Conservation (phyloP, 306 rosid species). For the Rosa chinensis region DNA sequence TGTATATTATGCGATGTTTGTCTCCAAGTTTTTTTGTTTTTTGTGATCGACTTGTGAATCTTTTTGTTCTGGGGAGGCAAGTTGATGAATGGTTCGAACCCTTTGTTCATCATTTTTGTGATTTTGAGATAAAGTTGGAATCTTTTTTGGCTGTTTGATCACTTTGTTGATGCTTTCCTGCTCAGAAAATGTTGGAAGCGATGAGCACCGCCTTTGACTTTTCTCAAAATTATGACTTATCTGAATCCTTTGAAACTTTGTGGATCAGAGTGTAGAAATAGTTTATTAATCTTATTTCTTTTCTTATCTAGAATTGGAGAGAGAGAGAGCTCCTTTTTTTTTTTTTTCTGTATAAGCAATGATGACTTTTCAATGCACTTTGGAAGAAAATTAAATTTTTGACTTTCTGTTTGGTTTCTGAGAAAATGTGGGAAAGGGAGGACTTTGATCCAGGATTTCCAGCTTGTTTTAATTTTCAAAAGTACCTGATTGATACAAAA, state of each 20-base stretch:
- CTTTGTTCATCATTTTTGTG: not conserved
- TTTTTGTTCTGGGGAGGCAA: not conserved
- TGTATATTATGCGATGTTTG: not conserved
- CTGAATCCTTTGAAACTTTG: conserved; percentile 16
- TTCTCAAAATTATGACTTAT: not conserved
- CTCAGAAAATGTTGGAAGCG: conserved; percentile 4
- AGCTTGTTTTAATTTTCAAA: not conserved
- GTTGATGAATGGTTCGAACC: not conserved
- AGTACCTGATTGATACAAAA: not conserved
- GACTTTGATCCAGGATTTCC: not conserved
- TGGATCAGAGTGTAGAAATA: not conserved
- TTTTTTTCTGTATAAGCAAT: not conserved
- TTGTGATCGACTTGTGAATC: not conserved
- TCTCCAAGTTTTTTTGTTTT: not conserved
- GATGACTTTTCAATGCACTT: conserved; percentile 12
- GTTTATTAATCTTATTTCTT: not conserved
- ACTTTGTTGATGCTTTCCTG: conserved; percentile 5
- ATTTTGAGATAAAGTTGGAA: not conserved
- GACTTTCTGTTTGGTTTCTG: not conserved
- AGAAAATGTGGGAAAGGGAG: not conserved
- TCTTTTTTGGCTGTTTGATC: not conserved
- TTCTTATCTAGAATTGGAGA: too few species aligned
- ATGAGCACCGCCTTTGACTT: conserved; percentile 4
- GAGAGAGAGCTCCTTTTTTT: not conserved
- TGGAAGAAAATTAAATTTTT: not conserved